These are phyloP conservation scores for Pigoraptor vietnamica DNA, from an alignment of 78 protist species.

Conservation along the genomic window DNA sequence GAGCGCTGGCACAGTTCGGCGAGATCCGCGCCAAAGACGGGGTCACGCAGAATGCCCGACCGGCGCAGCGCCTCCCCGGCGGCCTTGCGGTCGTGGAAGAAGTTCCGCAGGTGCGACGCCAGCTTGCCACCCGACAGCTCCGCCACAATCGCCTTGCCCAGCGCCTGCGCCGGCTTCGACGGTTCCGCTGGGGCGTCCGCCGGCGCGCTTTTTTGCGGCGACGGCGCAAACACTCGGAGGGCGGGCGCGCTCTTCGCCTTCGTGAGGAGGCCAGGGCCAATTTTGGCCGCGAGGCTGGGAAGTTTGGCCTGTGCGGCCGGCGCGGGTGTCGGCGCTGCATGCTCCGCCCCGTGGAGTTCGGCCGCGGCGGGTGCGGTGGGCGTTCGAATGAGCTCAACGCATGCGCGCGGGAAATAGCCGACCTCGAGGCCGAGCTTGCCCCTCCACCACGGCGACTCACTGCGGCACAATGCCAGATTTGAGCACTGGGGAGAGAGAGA, in stretches of 20 bases:
- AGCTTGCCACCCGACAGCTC: not conserved
- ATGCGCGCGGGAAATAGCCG: not conserved
- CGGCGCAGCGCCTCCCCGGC: not conserved
- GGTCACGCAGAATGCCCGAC: not conserved
- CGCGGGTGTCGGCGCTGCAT: not conserved
- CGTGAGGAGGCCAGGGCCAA: not conserved
- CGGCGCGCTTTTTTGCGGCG: not conserved
- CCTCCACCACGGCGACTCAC: not conserved
- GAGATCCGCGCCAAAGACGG: not conserved
- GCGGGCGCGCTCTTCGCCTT: not conserved
- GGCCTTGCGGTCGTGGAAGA: not conserved
- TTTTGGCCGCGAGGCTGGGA: not conserved
- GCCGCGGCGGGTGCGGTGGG: not conserved
- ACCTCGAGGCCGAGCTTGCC: not conserved
- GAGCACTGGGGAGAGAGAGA: not conserved
- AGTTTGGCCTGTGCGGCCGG: not conserved
- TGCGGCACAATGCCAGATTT: not conserved
- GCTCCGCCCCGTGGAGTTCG: not conserved
- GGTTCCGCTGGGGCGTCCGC: not conserved
- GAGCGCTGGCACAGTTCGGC: not conserved
- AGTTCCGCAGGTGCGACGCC: not conserved
- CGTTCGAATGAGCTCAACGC: not conserved
- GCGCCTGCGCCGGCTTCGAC: not conserved
- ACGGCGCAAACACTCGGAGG: not conserved
- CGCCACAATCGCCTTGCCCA: not conserved